These are phyloP conservation scores for Dunaliella primolecta DNA, from an alignment of 139 green algal genomes.

Conservation along the genomic window DNA sequence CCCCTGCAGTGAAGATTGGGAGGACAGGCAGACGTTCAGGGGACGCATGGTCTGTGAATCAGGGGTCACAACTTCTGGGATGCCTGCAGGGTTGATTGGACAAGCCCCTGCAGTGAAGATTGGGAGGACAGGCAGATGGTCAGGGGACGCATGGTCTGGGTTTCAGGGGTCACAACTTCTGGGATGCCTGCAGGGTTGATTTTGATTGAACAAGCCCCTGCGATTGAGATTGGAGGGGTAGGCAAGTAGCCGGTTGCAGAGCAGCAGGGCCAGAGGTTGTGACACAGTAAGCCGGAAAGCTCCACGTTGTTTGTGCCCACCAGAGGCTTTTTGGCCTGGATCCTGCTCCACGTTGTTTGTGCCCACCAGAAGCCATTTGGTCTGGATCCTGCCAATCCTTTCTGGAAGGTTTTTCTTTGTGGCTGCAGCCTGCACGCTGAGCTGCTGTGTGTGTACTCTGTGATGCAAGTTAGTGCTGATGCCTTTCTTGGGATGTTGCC, in stretches of 20 bases:
- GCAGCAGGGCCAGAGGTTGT: too few relatives aligned
- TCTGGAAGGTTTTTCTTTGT: too few relatives aligned
- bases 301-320: neutral
- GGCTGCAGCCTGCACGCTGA: too few relatives aligned
- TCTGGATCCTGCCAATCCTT: too few relatives aligned
- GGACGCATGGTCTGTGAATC: conserved; percentile 13
- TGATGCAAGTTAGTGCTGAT: too few relatives aligned
- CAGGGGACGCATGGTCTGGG: neutral
- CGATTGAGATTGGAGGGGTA: neutral
- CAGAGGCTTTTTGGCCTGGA: too few relatives aligned
- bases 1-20: conserved; percentile 3
- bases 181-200: conserved; percentile 50
- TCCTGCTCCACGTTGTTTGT: too few relatives aligned
- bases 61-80: conserved; percentile 74
- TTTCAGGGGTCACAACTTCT: conserved; percentile 68
- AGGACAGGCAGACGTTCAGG: neutral
- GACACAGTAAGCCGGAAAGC: neutral
- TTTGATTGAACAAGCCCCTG: conserved; percentile 48
- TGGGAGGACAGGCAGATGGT: neutral
- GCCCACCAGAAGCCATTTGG: too few relatives aligned
- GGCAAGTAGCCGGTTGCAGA: neutral
- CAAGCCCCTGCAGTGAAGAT: conserved; percentile 29
- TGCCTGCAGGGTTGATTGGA: conserved; percentile 44
- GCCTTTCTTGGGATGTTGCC: too few relatives aligned
- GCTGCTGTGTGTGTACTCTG: too few relatives aligned